A percentile compares a stretch with the other conserved stretches of the same genome.
Conservation (phyloP, 495 filamentous ascomycete genomes). For the Penicillium cataractarum region DNA sequence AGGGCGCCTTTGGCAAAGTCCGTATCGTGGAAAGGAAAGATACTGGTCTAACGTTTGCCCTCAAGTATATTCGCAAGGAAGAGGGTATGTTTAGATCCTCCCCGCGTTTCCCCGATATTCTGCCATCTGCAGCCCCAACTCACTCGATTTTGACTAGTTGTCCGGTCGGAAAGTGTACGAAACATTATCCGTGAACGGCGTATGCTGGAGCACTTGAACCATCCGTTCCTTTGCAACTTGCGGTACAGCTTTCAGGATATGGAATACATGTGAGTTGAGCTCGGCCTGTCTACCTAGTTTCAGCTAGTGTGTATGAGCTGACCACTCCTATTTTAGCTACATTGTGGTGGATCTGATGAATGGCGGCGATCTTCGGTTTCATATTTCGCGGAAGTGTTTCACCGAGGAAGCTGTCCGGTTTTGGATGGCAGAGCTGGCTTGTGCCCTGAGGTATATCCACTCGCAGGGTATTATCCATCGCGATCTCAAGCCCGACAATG, state of each 20-base stretch:
- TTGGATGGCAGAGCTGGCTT: conserved; percentile 93
- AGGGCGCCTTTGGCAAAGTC: conserved; percentile 97
- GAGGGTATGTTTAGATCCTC: conserved; percentile 66
- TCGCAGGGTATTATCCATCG: conserved; percentile 91
- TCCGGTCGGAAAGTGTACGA: conserved; percentile 94
- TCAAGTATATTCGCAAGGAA: conserved; percentile 99
- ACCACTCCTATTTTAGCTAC: conserved; percentile 63
- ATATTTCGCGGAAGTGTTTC: conserved; percentile 97
- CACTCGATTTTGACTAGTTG: conserved; percentile 60
- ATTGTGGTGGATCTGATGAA: conserved; percentile 98
- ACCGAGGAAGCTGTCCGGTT: conserved; percentile 96
- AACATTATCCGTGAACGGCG: conserved; percentile 96
- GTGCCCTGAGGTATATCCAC: conserved; percentile 90
- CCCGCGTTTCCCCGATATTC: conserved; percentile 1
- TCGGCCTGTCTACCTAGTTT: not conserved
- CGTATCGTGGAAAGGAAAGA: conserved; percentile 98
- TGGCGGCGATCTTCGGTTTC: conserved; percentile 94
- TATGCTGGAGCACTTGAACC: conserved; percentile 97
- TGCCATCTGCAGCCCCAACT: not conserved
- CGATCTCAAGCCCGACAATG: conserved; percentile 97
- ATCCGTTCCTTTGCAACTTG: conserved; percentile 97
- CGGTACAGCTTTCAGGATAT: conserved; percentile 99
- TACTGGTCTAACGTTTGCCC: conserved; percentile 87
- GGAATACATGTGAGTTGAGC: conserved; percentile 93
- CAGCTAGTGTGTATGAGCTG: conserved; percentile 21